phyloP scores from a whole-genome alignment of 139 green algal species.

The Limnomonas spitsbergensis region DNA sequence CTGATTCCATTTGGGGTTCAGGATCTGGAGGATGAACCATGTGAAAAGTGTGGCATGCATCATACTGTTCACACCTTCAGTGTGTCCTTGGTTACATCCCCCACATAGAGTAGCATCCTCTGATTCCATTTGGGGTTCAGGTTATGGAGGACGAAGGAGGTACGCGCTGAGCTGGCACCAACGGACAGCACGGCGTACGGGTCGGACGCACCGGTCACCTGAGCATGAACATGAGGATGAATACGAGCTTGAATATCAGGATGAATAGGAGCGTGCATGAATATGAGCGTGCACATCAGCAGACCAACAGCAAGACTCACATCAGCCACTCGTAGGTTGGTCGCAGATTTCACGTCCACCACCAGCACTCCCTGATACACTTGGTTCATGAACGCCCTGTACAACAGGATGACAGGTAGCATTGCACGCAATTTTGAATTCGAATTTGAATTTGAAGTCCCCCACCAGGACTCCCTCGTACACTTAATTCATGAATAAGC shows the following conservation, averaged over 20 bases:
- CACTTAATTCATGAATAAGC: no score
- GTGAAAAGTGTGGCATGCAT: no score
- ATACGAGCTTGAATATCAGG: no score
- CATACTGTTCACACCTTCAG: slow-evolving; percentile 31
- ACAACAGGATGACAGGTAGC: background rate
- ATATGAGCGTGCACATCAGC: no score
- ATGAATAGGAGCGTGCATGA: no score
- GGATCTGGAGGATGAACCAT: no score
- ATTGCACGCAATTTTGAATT: no score
- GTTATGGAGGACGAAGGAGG: slow-evolving; percentile 6
- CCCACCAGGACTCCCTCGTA: no score
- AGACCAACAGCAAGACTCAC: no score
- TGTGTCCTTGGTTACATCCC: slow-evolving; percentile 19
- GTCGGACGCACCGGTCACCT: slow-evolving; percentile 43
- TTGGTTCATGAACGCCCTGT: slow-evolving; percentile 46
- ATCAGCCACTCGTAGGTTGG: slow-evolving; percentile 44
- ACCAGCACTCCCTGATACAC: slow-evolving; percentile 43
- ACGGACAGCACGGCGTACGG: slow-evolving; percentile 49
- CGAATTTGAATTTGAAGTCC: no score
- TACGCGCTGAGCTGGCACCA: slow-evolving; percentile 28
- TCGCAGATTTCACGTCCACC: slow-evolving; percentile 38
- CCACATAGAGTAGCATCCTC: slow-evolving; percentile 49
- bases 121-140: slow-evolving; percentile 51
- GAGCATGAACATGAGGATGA: slow-evolving; percentile 6
- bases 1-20: slow-evolving; percentile 51